A percentile compares a stretch with the other conserved stretches of the same genome.
These are phyloP conservation scores for Acanthochlamys bracteata DNA, from an alignment of 106 monocot species.

Conservation along the genomic window DNA sequence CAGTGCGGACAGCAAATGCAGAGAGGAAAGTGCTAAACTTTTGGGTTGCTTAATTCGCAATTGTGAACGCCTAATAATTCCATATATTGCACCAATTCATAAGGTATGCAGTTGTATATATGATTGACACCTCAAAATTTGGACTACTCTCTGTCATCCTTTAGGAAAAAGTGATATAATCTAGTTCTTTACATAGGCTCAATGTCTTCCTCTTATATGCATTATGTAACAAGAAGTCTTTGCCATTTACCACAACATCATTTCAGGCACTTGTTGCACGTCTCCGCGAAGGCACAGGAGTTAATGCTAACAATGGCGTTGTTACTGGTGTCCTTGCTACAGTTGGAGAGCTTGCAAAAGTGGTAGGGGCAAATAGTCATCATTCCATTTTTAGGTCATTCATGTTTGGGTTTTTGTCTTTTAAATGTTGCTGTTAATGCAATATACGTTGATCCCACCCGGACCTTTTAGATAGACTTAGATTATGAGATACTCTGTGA, in stretches of 20 bases:
- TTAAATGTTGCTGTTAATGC: no score
- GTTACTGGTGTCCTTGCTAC: slow-evolving; percentile 90
- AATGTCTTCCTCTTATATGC: no score
- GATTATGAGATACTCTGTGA: no score
- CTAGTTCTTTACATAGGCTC: no score
- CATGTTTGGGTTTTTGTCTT: no score
- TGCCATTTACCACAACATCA: not conserved
- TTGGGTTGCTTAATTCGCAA: slow-evolving; percentile 84
- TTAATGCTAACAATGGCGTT: slow-evolving; percentile 74
- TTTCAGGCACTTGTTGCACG: slow-evolving; percentile 80
- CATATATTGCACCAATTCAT: slow-evolving; percentile 94
- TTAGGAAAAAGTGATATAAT: no score
- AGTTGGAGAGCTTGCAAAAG: slow-evolving; percentile 91
- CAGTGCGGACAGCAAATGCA: slow-evolving; percentile 94
- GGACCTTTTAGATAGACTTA: no score
- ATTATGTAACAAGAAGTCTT: not conserved
- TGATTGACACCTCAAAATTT: no score
- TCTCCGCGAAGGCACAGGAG: slow-evolving; percentile 66
- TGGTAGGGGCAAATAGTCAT: slow-evolving; percentile 31
- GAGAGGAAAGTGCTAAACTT: slow-evolving; percentile 90
- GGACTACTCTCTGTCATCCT: no score
- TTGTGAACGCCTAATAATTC: slow-evolving; percentile 75
- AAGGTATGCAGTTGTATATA: slow-evolving; percentile 38
- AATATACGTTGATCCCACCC: no score
- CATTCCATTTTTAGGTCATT: no score